Base-by-base conservation (phyloP, 495 filamentous ascomycete species). In the Penicillium atrosanguineum region DNA sequence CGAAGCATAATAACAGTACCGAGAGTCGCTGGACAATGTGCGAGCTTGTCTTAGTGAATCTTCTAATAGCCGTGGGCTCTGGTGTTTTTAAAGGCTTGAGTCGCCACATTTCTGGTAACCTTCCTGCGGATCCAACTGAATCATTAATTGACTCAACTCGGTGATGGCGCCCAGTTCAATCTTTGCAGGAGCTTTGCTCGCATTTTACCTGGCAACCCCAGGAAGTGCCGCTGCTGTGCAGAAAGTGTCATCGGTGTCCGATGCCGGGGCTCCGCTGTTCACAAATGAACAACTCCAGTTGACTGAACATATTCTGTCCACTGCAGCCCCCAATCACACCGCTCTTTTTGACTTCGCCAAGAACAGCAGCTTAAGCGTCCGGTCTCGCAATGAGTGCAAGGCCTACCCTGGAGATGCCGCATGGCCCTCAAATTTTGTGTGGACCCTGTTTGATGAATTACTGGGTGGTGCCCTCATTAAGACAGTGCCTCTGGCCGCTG, bases 401-500 rank as follows among this genome's bases (percentile, higher is more conserved):
- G 52, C 68, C 28, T 75, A 78, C 48, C 82, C 82, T 1, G 81
- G 80, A 16, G 71, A 77, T 29, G 31, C 28, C 2, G 38, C 48
- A 5, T 84, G 79, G 80, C 81, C 80, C 0, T 61, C 64, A 3
- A 19, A 55, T 2, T 44, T 58, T 6, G 62, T 64, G 14, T 81
- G 77, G 73, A 56, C 63, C 6, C 53, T 72, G 8, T 74, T 85
- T 38, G 71, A 82, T 56, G 46, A 68, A 4, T 59, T 77, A 6
- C 61, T 78, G 9, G 79, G 72, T n/a, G 79, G 76, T 34, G 70
- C 74, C 1, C 68, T 85, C n/a, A 80, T 79, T 50, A 72, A 80
- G 52, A 81, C 77, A 1, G 76, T 78, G 16, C 82, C 82, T 12
- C 65, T 79, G 20, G 82, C 77, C 6, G 76, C 80, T 7, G 67